Evolutionary conservation across 768 basidiomycete species (phyloP).

Genomic region (Cyclocybe aegerita): DNA sequence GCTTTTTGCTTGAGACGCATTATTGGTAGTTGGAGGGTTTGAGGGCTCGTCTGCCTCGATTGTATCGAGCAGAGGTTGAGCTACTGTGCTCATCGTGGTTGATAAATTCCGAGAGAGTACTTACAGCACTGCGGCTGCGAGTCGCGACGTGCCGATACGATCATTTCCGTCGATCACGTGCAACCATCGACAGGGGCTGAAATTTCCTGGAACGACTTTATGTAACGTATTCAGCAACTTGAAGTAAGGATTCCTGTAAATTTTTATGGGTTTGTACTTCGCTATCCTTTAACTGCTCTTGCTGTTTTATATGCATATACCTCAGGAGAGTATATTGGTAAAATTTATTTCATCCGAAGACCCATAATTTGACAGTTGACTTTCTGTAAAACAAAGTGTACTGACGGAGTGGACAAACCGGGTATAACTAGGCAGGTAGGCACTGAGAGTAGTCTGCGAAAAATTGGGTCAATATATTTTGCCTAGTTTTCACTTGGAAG

Average conservation of each 20-base stretch:
- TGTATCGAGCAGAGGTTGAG: slow-evolving; percentile 69
- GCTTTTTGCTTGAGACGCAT: slow-evolving; percentile 25
- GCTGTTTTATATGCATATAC: neutral
- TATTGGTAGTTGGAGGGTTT: slow-evolving; percentile 29
- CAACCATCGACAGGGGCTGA: too few relatives aligned
- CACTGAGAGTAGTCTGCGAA: slow-evolving; percentile 46
- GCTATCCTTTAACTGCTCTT: neutral
- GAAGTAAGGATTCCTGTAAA: too few relatives aligned
- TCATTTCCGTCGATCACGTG: slow-evolving; percentile 3
- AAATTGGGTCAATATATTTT: neutral
- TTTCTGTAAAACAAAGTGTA: neutral
- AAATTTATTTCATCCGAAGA: too few relatives aligned
- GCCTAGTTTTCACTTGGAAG: neutral
- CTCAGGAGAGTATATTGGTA: too few relatives aligned
- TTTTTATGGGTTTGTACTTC: too few relatives aligned
- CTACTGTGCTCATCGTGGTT: slow-evolving; percentile 49
- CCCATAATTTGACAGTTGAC: too few relatives aligned
- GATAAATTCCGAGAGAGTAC: slow-evolving; percentile 2
- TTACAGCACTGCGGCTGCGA: neutral
- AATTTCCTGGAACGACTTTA: too few relatives aligned
- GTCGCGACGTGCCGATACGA: neutral
- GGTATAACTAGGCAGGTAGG: slow-evolving; percentile 24
- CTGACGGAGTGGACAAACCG: neutral
- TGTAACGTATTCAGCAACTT: too few relatives aligned
- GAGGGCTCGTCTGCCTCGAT: slow-evolving; percentile 84